phyloP scores from a whole-genome alignment of 768 basidiomycete species.

The Melanogaster broomeanus region DNA sequence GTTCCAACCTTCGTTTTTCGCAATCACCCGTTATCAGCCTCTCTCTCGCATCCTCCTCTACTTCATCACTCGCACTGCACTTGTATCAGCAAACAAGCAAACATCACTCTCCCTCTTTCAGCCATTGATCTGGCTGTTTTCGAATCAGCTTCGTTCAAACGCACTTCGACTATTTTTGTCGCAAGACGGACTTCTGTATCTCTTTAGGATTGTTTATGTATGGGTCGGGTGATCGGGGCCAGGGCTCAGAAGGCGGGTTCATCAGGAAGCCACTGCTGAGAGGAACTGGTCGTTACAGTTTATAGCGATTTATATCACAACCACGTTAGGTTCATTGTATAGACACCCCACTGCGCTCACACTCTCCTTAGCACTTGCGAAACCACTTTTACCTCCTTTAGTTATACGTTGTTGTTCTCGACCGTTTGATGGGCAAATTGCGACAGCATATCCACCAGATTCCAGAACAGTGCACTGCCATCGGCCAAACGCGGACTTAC shows the following conservation, averaged over 20 bases:
- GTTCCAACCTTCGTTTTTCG: neutral
- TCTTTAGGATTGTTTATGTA: conserved; percentile 3
- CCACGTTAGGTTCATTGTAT: conserved; percentile 4
- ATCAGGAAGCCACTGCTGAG: conserved; percentile 6
- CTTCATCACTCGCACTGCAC: neutral
- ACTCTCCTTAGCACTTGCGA: conserved; percentile 17
- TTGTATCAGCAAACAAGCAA: conserved; percentile 6
- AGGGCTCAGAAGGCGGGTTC: conserved; percentile 5
- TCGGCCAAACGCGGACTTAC: no score
- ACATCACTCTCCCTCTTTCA: neutral
- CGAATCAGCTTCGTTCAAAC: conserved; percentile 20
- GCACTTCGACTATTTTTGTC: conserved; percentile 9
- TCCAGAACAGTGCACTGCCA: no score
- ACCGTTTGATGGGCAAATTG: no score
- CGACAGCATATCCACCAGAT: no score
- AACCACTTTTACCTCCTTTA: neutral
- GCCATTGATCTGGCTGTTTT: conserved; percentile 11
- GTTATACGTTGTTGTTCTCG: no score
- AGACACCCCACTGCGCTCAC: neutral
- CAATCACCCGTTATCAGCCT: neutral
- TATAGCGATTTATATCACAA: conserved; percentile 5
- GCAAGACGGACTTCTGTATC: conserved; percentile 12
- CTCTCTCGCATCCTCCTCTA: neutral
- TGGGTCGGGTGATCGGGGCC: conserved; percentile 4
- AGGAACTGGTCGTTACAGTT: neutral